Base-by-base conservation (phyloP, 805 yeast genomes). In the Starmera dryadoides region DNA sequence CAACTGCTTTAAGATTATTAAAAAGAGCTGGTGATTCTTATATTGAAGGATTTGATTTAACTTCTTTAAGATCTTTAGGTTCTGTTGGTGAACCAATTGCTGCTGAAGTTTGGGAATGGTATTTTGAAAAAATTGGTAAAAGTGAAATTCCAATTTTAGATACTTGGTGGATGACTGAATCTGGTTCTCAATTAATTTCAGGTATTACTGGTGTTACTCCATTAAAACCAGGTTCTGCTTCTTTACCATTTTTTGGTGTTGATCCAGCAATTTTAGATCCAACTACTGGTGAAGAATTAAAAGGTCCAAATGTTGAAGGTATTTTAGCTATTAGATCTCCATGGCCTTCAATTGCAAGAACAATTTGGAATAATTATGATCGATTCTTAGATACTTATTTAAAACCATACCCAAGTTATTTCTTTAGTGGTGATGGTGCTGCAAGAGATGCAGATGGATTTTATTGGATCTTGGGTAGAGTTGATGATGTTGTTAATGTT, bases 321-420 rank as follows among this genome's bases (percentile, higher is more conserved):
- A 97, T 93, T 23, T 72, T 93, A 47, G 97, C 96, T 26, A 78
- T 93, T 56, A 81, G 79, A 58, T 71, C 79, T 36, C 75, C 97
- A 29, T 93, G 98, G 98, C 98, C 98, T 41, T 88, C 97, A n/a
- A 89, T 93, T 81, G 93, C 98, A 23, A 82, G 98, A 68, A 80
- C 96, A 39, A 93, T 93, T 44, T 89, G 81, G 80, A 82, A 81
- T 58, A 87, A 89, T 62, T 94, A 91, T 62, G 66, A 68, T 46
- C 80, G 96, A 55, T 91, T 74, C 67, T 68, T 88, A 55, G 97
- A 91, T 45, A 93, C 98, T 31, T 93, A 93, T 64, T 72, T 93
- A 59, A 81, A 80, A 54, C 96, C 96, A 38, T 93, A 91, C 69
- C 86, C 91, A 43, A 94, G 95, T 42, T 79, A 75, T 67, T 93